Base-by-base conservation (phyloP, 768 basidiomycete species). In the Scleroderma citrinum region DNA sequence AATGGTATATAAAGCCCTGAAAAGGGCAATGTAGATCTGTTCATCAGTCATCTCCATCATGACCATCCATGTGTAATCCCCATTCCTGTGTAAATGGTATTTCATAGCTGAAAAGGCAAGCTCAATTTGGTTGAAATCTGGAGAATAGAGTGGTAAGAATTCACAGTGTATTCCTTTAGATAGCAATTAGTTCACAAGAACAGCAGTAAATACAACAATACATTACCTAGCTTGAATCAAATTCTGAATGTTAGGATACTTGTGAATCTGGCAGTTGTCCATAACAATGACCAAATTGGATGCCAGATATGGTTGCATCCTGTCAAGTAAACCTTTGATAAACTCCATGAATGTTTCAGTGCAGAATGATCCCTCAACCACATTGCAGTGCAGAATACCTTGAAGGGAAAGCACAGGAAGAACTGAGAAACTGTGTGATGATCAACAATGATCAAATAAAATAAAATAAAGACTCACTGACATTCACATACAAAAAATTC, bases 261-360 rank as follows among this genome's bases (percentile, higher is more conserved):
- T 60, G 50, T 74, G 70, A 17, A 72, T 70, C 1, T 44, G 24
- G 7, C 64, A 63, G 52, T 72, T 72, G 50, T 72, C 71, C 64
- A 73, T 68, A 1, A 73, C 56, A 30, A 74, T 49, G 1, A 72
- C 69, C 7, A 66, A 71, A 11, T 71, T 69, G 3, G 53, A 55
- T 0, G 24, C 50, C 0, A 69, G 72, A 42, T 53, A 74, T 1
- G 67, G 70, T 17, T 70, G 50, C 73, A 75, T 75, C 2, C 50
- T 32, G 23, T 62, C 57, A 1, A 75, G 63, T 0, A 74, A 52
- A 0, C 59, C 53, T 4, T 58, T 36, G 11, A 76, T 57, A 49
- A 71, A 75, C 0, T 56, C 20, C 0, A 34, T 21, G 51, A 76
- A 73, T 2, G 5, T 24, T 7, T 26, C 50, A 0, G 48, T 51